phyloP scores from a whole-genome alignment of 208 protist genomes.

The Leishmania gerbilli region DNA sequence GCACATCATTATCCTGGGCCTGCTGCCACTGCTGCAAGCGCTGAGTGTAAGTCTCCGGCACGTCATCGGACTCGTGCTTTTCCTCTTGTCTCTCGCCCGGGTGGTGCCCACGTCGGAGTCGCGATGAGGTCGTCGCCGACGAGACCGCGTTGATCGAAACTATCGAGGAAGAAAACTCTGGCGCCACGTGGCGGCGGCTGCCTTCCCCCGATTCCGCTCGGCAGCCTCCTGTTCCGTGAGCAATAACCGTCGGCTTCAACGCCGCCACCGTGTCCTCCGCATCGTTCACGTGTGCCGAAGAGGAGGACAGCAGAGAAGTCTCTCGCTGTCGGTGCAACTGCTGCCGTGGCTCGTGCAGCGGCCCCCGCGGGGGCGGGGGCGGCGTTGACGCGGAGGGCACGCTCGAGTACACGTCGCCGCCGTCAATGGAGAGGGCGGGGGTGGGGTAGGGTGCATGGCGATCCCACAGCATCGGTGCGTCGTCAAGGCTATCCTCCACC shows the following conservation, averaged over 20 bases:
- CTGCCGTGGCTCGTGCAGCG: not conserved
- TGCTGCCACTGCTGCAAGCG: not conserved
- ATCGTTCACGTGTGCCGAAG: not conserved
- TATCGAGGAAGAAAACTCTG: not conserved
- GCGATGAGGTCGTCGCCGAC: not conserved
- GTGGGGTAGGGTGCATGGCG: not conserved
- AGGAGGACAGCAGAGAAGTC: not conserved
- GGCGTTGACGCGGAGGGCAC: constrained; percentile 16
- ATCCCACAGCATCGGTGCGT: not conserved
- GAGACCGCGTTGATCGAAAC: not conserved
- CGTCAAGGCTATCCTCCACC: not conserved
- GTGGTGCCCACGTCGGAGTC: not conserved
- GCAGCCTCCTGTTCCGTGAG: not conserved
- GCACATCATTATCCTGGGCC: not conserved
- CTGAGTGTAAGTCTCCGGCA: constrained; percentile 5
- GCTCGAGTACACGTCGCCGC: not conserved
- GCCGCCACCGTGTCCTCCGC: not conserved
- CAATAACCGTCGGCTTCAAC: not conserved
- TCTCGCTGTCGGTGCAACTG: not conserved
- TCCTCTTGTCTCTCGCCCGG: not conserved
- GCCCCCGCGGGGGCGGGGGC: not conserved
- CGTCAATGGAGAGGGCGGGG: constrained; percentile 4
- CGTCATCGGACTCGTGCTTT: not conserved
- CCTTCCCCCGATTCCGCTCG: not conserved
- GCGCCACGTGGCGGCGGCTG: not conserved